Evolutionary conservation across 1,284 basidiomycete species (phyloP), one percentile per base, ranked within the genome.

Genomic region (Moesziomyces antarcticus): DNA sequence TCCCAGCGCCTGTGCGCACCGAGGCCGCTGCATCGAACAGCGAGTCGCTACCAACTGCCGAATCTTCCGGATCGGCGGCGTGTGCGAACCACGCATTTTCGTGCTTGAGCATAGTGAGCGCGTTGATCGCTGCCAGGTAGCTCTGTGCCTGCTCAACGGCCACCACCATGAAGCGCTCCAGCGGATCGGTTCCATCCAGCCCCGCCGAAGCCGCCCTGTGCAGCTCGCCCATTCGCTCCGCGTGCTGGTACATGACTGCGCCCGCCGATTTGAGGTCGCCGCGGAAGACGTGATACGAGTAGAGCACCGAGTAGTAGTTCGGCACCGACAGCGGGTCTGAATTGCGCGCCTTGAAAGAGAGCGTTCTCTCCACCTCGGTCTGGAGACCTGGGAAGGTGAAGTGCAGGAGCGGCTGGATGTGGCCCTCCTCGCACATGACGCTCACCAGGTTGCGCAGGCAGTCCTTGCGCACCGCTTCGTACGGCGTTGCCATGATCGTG

Each of bases 391-490:
- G 88, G 83, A 98, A 98, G 77, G 92, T 93, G 81, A 94, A 91
- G 13, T 89, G 86, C 82, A 95, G 90, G 18, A 99, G 87, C 59
- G 88, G 88, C 57, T 91, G 90, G 22, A 94, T 89, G 56, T 92
- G 89, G 75, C 91, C 89, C 52, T 91, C 89, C 84, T 98, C 94
- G 84, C 96, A 98, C 92, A 99, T 97, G 73, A 89, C 89, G 75
- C 94, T 91, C 56, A 97, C 95, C 10, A 93, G 94, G 3, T 92
- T 92, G 6, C 97, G 94, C 83, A 94, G 95, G 83, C 94, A 97
- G 86, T 94, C 94, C 1, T 97, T 95, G 84, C 97, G 95, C 82
- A 87, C 89, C 5, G 89, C 89, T 77, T 98, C 67, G 51, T 60
- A 62, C 27, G 79, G 76, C 40, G 70, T 71, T 3, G 67, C 64